Conservation (phyloP, 2,329 filamentous ascomycete species). For the Colletotrichum scovillei region DNA sequence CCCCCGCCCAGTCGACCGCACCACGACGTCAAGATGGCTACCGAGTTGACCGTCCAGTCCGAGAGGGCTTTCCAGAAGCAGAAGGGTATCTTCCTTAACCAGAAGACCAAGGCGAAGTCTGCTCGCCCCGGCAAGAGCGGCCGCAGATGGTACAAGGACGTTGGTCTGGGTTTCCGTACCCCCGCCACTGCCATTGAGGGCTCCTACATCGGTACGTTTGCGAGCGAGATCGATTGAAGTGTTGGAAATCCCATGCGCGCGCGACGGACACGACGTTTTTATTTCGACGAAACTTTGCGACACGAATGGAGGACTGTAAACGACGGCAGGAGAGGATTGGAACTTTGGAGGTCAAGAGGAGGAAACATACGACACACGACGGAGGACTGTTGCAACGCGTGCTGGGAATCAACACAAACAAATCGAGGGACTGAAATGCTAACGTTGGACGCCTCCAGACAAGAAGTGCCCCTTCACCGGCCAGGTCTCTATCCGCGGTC, state of each 20-base stretch:
- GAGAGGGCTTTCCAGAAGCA: constrained; percentile 99
- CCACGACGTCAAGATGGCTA: constrained; percentile 77
- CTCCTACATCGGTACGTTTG: constrained; percentile 94
- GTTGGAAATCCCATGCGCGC: constrained; percentile 2
- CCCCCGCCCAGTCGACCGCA: constrained; percentile 36
- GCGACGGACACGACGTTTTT: background rate
- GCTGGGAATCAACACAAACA: background rate
- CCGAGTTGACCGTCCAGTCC: constrained; percentile 99
- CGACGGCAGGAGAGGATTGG: background rate
- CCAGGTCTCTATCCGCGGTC: constrained; percentile 98
- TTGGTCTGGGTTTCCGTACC: constrained; percentile 98
- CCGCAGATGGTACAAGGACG: constrained; percentile 98
- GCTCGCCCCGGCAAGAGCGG: constrained; percentile 90
- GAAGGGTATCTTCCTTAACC: constrained; percentile 99
- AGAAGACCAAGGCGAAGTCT: constrained; percentile 90
- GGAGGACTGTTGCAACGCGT: background rate
- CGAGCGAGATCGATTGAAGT: constrained; percentile 22
- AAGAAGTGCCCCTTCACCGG: constrained; percentile 99
- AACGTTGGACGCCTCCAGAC: constrained; percentile 67
- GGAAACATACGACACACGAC: background rate
- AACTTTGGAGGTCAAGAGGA: background rate
- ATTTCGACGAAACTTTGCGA: constrained; percentile 5
- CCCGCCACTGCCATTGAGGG: constrained; percentile 99
- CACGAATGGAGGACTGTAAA: constrained; percentile 6
- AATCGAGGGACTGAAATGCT: constrained; percentile 14